Evolutionary conservation across 768 basidiomycete genomes (phyloP), one percentile per base, ranked within the genome.

Genomic region (Leccinum barrowsii): DNA sequence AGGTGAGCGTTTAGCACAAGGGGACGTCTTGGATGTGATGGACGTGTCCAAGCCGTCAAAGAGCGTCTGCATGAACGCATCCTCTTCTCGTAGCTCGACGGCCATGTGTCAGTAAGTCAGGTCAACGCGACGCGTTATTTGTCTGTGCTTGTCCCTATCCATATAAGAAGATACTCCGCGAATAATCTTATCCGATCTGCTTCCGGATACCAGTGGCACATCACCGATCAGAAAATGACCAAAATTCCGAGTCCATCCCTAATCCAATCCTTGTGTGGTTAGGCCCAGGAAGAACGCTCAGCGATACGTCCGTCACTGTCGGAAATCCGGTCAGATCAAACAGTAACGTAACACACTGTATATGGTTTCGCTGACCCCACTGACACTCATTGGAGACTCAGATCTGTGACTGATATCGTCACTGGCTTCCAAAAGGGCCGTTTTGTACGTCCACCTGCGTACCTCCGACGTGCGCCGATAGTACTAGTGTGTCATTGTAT

Each of bases 1-100:
- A 53, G 56, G 78, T 67, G 48, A 74, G 65, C 32, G 46, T 47
- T 52, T 54, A 13, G 46, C 5, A 8, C 28, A 28, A 76, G 37
- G 75, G 72, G 11, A 10, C 76, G 77, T 2, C 70, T 60, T 4
- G 75, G 74, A 52, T 76, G 49, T 75, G 75, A 80, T 83, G 55
- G 81, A 73, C 0, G 81, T 72, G 60, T 82, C 79, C 52, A 91
- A 70, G 28, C 78, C 81, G 0, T 76, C 67, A 48, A 89, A 70
- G 2, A 89, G 66, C 26, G 65, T 72, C 13, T 76, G 73, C 77
- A 92, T 81, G 66, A 91, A 85, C 4, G 73, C 82, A 26, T 79
- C 77, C 61, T 90, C 88, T 42, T 83, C 83, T 52, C 68, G 65
- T 49, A 50, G 65, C 15, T 62, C 60, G 13, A 78, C 70, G 52